Evolutionary conservation across 495 filamentous ascomycete species (phyloP).

Genomic region (Entonaema liquescens): DNA sequence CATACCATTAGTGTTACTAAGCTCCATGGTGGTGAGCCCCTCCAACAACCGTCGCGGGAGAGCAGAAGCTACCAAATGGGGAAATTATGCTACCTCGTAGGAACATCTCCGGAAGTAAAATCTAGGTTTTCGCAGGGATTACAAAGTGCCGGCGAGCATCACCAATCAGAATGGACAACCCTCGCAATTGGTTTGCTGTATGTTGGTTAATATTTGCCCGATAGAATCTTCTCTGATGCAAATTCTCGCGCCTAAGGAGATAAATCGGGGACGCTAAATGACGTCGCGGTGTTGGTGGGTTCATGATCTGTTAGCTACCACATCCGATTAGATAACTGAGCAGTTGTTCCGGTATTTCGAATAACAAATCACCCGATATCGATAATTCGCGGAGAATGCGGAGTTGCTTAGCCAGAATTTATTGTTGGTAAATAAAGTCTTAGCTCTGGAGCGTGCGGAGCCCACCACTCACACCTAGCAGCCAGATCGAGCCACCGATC

Average conservation of each 20-base stretch:
- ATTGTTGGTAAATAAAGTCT: background rate
- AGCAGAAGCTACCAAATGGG: background rate
- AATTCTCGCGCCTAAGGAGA: background rate
- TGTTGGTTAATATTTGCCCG: background rate
- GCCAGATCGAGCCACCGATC: background rate
- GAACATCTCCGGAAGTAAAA: background rate
- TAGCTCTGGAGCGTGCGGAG: background rate
- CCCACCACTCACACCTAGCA: background rate
- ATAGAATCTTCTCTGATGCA: background rate
- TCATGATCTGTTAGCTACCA: background rate
- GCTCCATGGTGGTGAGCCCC: background rate
- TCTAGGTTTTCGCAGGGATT: background rate
- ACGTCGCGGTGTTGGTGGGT: background rate
- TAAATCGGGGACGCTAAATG: conserved; percentile 4
- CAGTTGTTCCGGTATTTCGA: background rate
- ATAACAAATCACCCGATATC: background rate
- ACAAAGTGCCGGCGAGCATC: background rate
- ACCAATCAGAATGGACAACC: background rate
- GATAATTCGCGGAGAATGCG: background rate
- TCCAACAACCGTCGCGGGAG: background rate
- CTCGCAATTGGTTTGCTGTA: background rate
- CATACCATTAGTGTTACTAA: background rate
- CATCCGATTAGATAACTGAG: background rate
- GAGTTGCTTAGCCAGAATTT: background rate
- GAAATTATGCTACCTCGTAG: background rate